Conservation (phyloP, 371 early-diverging fungal genomes). For the Dichotomocladium elegans region DNA sequence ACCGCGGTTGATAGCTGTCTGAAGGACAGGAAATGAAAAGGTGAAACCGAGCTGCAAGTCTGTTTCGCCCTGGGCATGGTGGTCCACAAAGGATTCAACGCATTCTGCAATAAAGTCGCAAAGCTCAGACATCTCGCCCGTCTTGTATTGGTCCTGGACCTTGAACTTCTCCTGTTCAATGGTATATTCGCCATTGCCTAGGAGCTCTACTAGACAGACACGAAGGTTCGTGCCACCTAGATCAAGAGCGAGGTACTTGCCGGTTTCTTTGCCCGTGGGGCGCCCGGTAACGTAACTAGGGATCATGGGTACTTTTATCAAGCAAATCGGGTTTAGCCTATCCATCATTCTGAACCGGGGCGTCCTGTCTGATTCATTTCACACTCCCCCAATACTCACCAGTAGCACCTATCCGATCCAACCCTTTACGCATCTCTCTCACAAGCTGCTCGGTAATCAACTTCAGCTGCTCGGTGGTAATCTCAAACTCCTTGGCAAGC, state of each 20-base stretch:
- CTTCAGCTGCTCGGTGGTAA: conserved; percentile 48
- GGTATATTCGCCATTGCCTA: conserved; percentile 61
- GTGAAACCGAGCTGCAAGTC: conserved; percentile 78
- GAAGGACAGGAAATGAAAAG: conserved; percentile 86
- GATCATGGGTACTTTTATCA: conserved; percentile 48
- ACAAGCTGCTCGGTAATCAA: conserved; percentile 63
- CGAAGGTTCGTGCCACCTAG: conserved; percentile 94
- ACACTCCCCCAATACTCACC: no score
- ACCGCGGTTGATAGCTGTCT: conserved; percentile 70
- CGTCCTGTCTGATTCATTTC: not conserved
- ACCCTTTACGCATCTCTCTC: conserved; percentile 72
- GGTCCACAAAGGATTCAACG: conserved; percentile 67
- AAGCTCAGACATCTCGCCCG: conserved; percentile 36
- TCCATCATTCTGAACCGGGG: no score
- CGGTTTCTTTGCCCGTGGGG: conserved; percentile 81
- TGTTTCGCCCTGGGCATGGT: conserved; percentile 43
- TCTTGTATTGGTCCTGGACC: conserved; percentile 72
- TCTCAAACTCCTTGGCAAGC: conserved; percentile 54
- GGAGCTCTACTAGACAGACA: conserved; percentile 76
- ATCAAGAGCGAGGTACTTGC: conserved; percentile 88
- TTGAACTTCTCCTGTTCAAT: conserved; percentile 74
- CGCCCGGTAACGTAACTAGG: conserved; percentile 80
- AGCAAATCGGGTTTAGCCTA: not conserved
- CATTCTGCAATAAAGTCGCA: conserved; percentile 84
- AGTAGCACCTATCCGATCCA: conserved; percentile 54